Base-by-base conservation (phyloP, 2,329 filamentous ascomycete genomes). In the Fusarium sp. region DNA sequence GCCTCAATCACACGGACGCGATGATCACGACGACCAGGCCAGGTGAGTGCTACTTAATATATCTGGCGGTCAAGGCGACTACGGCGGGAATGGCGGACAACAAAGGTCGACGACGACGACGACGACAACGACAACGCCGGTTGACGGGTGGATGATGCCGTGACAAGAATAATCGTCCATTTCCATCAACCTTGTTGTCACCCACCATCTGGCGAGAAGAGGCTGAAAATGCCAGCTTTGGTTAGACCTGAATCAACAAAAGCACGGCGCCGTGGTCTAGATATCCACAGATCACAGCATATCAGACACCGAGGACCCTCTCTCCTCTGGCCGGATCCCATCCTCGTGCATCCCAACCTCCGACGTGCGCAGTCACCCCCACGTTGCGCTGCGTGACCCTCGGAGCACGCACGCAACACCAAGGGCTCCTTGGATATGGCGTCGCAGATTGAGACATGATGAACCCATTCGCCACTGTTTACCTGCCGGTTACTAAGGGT, bases 401-500 rank as follows among this genome's bases (percentile, higher is more conserved):
- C 18, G 16, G 31, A 47, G 43, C 59, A 71, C 50, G 54, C 31
- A 69, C 16, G 28, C 39, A 69, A 31, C 18, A 23, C 56, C 60
- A 55, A 69, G 40, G 41, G 27, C 13, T 43, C 52, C 52, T 60
- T 66, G 66, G 53, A 54, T 60, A 71, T 68, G 54, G 68, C 60
- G 68, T 71, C 67, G 63, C 54, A 61, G 67, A 61, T 51, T 70
- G 51, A 70, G 68, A 70, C 68, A 70, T 51, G 57, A 61, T 55
- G 41, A 71, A 71, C 28, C 34, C 16, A 41, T 55, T 70, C 56
- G 66, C 67, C 62, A 70, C 66, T 70, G 41, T 60, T 61, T 44
- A 50, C 27, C 30, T 18, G 47, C 16, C 23, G 53, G 41, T 52
- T 62, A 52, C 39, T 65, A 48, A 56, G 58, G 53, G 53, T 54